phyloP scores from a whole-genome alignment of 2,329 filamentous ascomycete species.

The Alternaria longipes region DNA sequence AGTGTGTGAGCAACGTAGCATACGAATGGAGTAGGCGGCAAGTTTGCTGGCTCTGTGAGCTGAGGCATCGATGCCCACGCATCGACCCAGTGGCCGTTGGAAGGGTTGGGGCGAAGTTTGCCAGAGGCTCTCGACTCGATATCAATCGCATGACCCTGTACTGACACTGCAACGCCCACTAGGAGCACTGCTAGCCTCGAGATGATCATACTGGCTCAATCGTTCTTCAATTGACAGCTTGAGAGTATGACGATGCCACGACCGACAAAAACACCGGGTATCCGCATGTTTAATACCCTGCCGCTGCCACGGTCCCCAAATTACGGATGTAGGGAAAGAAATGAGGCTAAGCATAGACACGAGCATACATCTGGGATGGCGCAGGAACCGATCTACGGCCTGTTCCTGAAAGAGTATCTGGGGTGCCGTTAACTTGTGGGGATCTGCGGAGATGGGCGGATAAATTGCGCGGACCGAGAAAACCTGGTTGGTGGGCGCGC shows the following conservation, averaged over 20 bases:
- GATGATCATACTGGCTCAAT: conserved; percentile 24
- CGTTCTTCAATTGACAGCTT: background rate
- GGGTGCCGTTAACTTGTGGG: conserved; percentile 29
- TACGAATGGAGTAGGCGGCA: conserved; percentile 67
- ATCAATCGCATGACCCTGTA: conserved; percentile 19
- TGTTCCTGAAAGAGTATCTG: conserved; percentile 30
- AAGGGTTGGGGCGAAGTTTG: conserved; percentile 36
- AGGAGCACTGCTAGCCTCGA: conserved; percentile 25
- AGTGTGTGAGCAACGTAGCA: background rate
- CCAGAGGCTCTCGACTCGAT: background rate
- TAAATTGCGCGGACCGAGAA: conserved; percentile 40
- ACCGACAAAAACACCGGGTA: background rate
- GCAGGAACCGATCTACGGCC: conserved; percentile 18
- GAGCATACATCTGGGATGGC: conserved; percentile 20
- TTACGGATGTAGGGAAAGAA: conserved; percentile 30
- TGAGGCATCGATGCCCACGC: conserved; percentile 74
- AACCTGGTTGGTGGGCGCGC: conserved; percentile 39
- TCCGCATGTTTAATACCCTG: conserved; percentile 26
- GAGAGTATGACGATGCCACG: background rate
- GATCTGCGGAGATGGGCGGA: conserved; percentile 40
- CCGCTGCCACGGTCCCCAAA: conserved; percentile 15
- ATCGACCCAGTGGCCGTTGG: conserved; percentile 65
- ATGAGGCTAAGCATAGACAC: conserved; percentile 30
- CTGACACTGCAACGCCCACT: conserved; percentile 21
- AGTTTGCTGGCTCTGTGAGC: conserved; percentile 68